A percentile compares a stretch with the other conserved stretches of the same genome.
These are phyloP conservation scores for Penstemon eatonii DNA, from an alignment of 257 asterid genomes.

Conservation along the genomic window DNA sequence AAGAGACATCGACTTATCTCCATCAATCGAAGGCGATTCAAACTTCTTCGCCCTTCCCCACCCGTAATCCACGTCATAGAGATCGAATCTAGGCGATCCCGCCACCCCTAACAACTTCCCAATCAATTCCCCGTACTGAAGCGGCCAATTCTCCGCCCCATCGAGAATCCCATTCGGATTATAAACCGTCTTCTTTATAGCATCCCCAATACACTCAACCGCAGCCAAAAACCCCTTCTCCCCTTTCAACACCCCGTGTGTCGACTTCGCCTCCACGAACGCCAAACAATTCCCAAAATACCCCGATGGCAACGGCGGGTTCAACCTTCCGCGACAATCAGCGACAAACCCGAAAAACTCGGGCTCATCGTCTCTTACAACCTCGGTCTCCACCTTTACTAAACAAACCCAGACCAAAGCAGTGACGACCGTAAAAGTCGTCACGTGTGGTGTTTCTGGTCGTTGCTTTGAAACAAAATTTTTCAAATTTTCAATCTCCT, in stretches of 20 bases:
- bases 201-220: conserved; percentile 31
- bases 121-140: conserved; percentile 38
- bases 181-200: conserved; percentile 34
- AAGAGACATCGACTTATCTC: conserved; percentile 42
- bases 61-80: conserved; percentile 43
- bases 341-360: conserved; percentile 44
- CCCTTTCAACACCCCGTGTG: conserved; percentile 32
- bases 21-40: conserved; percentile 43
- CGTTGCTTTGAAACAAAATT: conserved; percentile 19
- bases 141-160: conserved; percentile 44
- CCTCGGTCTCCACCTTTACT: conserved; percentile 27
- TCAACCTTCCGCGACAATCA: conserved; percentile 44
- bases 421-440: conserved; percentile 41
- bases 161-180: conserved; percentile 40
- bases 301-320: conserved; percentile 40
- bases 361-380: conserved; percentile 36
- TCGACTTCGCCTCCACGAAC: conserved; percentile 33
- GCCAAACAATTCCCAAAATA: conserved; percentile 51
- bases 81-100: conserved; percentile 45
- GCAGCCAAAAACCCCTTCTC: conserved; percentile 34
- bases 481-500: conserved; percentile 40
- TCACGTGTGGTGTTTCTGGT: conserved; percentile 31
- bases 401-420: conserved; percentile 44
- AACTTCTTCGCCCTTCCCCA: conserved; percentile 44
- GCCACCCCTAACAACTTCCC: conserved; percentile 46